Conservation (phyloP, 768 basidiomycete species). For the Sarcomyxa edulis region DNA sequence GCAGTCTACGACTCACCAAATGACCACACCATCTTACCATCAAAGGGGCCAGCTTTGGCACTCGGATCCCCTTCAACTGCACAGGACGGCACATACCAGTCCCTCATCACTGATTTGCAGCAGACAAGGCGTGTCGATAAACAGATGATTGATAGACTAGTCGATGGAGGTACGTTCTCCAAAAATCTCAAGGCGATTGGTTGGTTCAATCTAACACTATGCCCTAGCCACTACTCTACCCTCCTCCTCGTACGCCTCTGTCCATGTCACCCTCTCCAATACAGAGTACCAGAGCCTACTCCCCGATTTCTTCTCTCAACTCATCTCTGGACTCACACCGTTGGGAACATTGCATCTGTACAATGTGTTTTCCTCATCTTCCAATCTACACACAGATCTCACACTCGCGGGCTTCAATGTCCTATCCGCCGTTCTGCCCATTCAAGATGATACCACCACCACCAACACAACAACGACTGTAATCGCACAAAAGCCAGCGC, state of each 20-base stretch:
- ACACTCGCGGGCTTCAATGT: constrained; percentile 62
- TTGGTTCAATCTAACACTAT: constrained; percentile 3
- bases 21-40: constrained; percentile 15
- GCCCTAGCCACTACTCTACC: constrained; percentile 51
- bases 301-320: constrained; percentile 52
- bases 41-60: constrained; percentile 50
- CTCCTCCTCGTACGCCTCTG: constrained; percentile 52
- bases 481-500: constrained; percentile 67
- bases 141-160: constrained; percentile 76
- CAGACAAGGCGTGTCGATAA: constrained; percentile 56
- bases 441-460: too few relatives aligned
- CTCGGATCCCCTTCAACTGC: constrained; percentile 79
- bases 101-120: constrained; percentile 57
- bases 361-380: constrained; percentile 39
- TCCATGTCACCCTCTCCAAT: constrained; percentile 61
- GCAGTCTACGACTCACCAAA: constrained; percentile 38
- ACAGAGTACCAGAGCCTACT: constrained; percentile 56
- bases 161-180: constrained; percentile 65
- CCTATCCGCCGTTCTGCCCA: constrained; percentile 41
- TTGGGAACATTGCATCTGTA: constrained; percentile 67
- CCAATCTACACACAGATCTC: constrained; percentile 51
- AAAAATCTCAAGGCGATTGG: too few relatives aligned
- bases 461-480: constrained; percentile 35
- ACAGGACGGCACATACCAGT: constrained; percentile 74
- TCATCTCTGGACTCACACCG: constrained; percentile 56